Evolutionary conservation across 805 yeast genomes (phyloP).

Genomic region (Ogataea nitratoaversa): DNA sequence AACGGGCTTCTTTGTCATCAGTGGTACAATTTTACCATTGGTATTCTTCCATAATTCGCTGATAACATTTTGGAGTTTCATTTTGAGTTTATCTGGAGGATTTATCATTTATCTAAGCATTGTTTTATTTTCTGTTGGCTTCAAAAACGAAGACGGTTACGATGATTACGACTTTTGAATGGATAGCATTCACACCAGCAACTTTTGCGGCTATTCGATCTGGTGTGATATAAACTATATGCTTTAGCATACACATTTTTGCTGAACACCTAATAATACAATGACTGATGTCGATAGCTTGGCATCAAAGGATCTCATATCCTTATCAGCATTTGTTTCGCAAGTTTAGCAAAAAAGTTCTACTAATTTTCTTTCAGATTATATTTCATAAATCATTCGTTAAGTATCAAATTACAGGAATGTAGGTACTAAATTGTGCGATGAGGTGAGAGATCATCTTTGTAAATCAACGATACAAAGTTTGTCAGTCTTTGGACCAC

Average conservation of each 20-base stretch:
- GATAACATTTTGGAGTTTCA: slow-evolving; percentile 25
- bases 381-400: too few relatives aligned
- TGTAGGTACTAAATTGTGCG: too few relatives aligned
- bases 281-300: too few relatives aligned
- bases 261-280: too few relatives aligned
- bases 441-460: slow-evolving; percentile 41
- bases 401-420: too few relatives aligned
- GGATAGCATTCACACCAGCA: neutral
- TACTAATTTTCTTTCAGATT: too few relatives aligned
- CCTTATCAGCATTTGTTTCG: too few relatives aligned
- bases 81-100: slow-evolving; percentile 84
- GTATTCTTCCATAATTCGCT: slow-evolving; percentile 29
- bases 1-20: slow-evolving; percentile 31
- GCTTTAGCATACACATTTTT: too few relatives aligned
- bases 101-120: slow-evolving; percentile 75
- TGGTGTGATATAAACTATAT: too few relatives aligned
- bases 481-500: slow-evolving; percentile 77
- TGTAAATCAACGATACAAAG: slow-evolving; percentile 65
- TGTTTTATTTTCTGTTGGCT: slow-evolving; percentile 73
- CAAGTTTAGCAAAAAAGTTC: too few relatives aligned
- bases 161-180: slow-evolving; percentile 30
- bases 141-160: slow-evolving; percentile 53
- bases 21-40: slow-evolving; percentile 31
- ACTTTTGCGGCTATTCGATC: too few relatives aligned
- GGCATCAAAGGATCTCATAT: too few relatives aligned